A percentile compares a stretch with the other conserved stretches of the same genome.
phyloP scores from a whole-genome alignment of 768 basidiomycete genomes.

The Royoungia palumana region DNA sequence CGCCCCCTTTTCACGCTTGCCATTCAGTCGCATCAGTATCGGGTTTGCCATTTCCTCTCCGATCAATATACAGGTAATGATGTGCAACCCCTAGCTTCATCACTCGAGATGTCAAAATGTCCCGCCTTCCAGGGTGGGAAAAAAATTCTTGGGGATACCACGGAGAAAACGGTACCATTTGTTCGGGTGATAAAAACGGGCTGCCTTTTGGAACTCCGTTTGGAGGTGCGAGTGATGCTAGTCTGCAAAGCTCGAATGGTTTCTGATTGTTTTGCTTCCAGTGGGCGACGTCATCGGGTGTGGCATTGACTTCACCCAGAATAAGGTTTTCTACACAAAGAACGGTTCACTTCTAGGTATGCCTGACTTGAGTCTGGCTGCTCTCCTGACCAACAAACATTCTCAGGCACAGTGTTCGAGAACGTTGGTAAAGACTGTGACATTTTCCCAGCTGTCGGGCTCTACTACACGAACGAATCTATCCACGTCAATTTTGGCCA shows the following conservation, averaged over 20 bases:
- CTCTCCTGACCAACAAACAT: slow-evolving; percentile 11
- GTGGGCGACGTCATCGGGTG: slow-evolving; percentile 89
- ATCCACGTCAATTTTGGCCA: slow-evolving; percentile 88
- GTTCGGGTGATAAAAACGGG: slow-evolving; percentile 70
- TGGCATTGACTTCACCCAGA: slow-evolving; percentile 83
- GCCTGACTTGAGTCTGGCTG: not conserved
- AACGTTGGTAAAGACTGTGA: slow-evolving; percentile 62
- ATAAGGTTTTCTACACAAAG: slow-evolving; percentile 85
- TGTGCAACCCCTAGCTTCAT: slow-evolving; percentile 51
- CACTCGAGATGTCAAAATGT: slow-evolving; percentile 57
- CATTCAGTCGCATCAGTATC: slow-evolving; percentile 68
- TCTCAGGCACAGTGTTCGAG: slow-evolving; percentile 64
- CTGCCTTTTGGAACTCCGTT: slow-evolving; percentile 74
- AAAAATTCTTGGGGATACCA: slow-evolving; percentile 87
- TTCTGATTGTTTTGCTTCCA: slow-evolving; percentile 28
- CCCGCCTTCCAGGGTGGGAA: slow-evolving; percentile 85
- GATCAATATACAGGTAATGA: slow-evolving; percentile 7
- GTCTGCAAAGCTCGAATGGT: not conserved
- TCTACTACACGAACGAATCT: slow-evolving; percentile 75
- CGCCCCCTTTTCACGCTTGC: slow-evolving; percentile 15
- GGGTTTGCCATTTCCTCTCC: slow-evolving; percentile 49
- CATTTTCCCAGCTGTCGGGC: slow-evolving; percentile 84
- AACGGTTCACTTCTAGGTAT: slow-evolving; percentile 73
- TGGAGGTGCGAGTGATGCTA: slow-evolving; percentile 54
- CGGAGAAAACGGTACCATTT: slow-evolving; percentile 82